Evolutionary conservation across 2,329 filamentous ascomycete species (phyloP).

Genomic region (Ophiostoma quercus): DNA sequence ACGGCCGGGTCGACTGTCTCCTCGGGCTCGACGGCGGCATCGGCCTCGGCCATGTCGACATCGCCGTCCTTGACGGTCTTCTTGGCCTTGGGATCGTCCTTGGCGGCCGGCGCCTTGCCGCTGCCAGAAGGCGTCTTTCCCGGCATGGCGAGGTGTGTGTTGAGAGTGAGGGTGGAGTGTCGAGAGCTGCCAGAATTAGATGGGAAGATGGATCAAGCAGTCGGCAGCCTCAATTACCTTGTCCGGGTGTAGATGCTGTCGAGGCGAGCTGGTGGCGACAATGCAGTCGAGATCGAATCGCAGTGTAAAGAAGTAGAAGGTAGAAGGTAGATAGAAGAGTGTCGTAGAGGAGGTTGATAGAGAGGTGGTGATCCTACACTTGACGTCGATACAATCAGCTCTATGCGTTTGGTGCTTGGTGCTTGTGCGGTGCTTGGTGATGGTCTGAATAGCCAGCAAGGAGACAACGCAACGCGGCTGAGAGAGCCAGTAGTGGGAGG

Average conservation of each 20-base stretch:
- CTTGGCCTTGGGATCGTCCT: conserved; percentile 55
- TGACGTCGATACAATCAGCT: not conserved
- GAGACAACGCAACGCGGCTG: conserved; percentile 24
- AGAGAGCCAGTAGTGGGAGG: conserved; percentile 16
- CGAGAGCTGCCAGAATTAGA: not conserved
- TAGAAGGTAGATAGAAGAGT: not conserved
- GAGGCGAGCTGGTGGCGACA: not conserved
- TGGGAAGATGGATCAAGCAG: not conserved
- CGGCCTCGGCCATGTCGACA: conserved; percentile 62
- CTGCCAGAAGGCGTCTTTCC: conserved; percentile 69
- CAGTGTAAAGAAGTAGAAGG: not conserved
- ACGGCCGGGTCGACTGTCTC: conserved; percentile 54
- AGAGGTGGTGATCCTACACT: not conserved
- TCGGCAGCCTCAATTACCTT: conserved; percentile 4
- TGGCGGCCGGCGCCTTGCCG: conserved; percentile 60
- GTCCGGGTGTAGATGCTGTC: not conserved
- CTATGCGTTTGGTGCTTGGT: not conserved
- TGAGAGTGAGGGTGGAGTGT: not conserved
- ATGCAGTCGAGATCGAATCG: not conserved
- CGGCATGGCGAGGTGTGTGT: conserved; percentile 49
- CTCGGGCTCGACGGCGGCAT: conserved; percentile 41
- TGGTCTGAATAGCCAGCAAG: conserved; percentile 19
- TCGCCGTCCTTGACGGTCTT: conserved; percentile 66
- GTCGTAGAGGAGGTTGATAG: not conserved
- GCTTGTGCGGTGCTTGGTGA: conserved; percentile 14